A percentile compares a stretch with the other conserved stretches of the same genome.
Evolutionary conservation across 345 rosid genomes (phyloP).

Genomic region (Brassica carinata): DNA sequence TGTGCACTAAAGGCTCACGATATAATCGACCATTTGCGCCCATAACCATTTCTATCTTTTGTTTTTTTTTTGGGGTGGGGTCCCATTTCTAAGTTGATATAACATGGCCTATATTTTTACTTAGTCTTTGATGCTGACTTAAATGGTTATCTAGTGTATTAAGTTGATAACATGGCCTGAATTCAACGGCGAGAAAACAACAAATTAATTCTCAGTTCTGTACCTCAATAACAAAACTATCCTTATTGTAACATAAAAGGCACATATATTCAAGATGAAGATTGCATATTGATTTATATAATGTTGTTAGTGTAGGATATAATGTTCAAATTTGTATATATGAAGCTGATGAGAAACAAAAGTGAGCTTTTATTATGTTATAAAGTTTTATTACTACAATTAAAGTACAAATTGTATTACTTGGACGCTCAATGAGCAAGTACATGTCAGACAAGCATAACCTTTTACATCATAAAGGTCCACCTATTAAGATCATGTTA

Average conservation of each 20-base stretch:
- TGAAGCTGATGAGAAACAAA: background rate
- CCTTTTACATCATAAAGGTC: slow-evolving; percentile 5
- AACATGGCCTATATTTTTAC: slow-evolving; percentile 1
- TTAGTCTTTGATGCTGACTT: background rate
- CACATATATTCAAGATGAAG: background rate
- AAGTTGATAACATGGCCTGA: background rate
- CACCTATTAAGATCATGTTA: slow-evolving; percentile 7
- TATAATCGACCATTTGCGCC: background rate
- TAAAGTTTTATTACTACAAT: background rate
- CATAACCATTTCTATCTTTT: slow-evolving; percentile 8
- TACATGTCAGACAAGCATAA: background rate
- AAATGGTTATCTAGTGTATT: background rate
- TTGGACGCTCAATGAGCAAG: background rate
- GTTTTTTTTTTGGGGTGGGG: background rate
- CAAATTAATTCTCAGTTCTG: background rate
- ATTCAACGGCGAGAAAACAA: background rate
- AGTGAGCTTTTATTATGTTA: background rate
- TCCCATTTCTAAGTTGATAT: slow-evolving; percentile 21
- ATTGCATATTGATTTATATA: background rate
- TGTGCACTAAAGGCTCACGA: slow-evolving; percentile 1
- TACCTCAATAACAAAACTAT: background rate
- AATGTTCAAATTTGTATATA: background rate
- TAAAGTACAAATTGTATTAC: background rate
- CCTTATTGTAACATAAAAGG: background rate
- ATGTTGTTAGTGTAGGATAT: background rate